These are phyloP conservation scores for Salix koriyanagi DNA, from an alignment of 345 rosid species.

Conservation along the genomic window DNA sequence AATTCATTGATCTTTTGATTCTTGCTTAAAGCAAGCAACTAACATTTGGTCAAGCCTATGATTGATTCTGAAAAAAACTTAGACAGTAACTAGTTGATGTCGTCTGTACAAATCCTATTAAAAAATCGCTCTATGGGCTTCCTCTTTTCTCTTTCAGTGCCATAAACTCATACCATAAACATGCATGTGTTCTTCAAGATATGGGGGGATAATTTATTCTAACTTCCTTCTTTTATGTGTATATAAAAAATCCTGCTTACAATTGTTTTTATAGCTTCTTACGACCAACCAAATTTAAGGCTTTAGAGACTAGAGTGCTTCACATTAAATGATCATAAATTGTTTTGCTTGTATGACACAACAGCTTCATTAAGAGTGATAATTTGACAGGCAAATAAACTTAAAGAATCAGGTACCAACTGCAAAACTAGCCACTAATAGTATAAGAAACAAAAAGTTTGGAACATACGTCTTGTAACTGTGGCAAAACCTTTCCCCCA, in stretches of 20 bases:
- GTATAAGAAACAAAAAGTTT: neutral
- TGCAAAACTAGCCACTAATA: neutral
- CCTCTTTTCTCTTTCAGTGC: neutral
- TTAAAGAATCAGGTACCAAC: neutral
- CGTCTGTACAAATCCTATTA: neutral
- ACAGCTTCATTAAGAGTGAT: too few species aligned
- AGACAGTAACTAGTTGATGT: neutral
- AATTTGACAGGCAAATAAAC: neutral
- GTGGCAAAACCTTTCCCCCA: constrained; percentile 60
- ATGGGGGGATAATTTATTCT: too few species aligned
- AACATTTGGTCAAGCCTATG: neutral
- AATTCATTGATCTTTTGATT: too few species aligned
- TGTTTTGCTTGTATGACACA: too few species aligned
- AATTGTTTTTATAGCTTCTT: too few species aligned
- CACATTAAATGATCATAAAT: too few species aligned
- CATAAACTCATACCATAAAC: neutral
- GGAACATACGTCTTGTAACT: constrained; percentile 58
- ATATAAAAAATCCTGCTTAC: too few species aligned
- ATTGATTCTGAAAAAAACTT: neutral
- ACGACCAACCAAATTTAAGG: too few species aligned
- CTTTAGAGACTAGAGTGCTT: too few species aligned
- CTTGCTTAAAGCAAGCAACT: neutral
- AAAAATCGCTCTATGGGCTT: too few species aligned
- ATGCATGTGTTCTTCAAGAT: too few species aligned
- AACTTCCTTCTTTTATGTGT: too few species aligned